Evolutionary conservation across 495 filamentous ascomycete genomes (phyloP).

Genomic region (Wilcoxina mikolae): DNA sequence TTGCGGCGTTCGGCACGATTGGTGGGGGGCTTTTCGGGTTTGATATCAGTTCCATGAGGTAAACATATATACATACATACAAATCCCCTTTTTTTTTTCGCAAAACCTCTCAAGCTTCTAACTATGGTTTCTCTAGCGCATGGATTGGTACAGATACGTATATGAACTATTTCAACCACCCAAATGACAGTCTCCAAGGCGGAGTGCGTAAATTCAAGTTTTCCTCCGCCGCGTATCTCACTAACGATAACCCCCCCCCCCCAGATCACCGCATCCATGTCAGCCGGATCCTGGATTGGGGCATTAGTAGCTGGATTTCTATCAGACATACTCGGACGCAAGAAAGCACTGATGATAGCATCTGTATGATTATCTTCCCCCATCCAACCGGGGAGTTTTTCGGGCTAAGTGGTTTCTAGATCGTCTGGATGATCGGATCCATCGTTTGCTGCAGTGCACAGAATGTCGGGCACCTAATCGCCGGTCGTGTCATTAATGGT

Average conservation of each 20-base stretch:
- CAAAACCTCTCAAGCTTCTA: no score
- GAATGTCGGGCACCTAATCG: constrained; percentile 58
- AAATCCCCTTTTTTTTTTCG: no score
- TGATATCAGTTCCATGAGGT: constrained; percentile 69
- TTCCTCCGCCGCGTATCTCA: no score
- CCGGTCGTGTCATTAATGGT: constrained; percentile 65
- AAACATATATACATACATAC: no score
- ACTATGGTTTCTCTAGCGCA: no score
- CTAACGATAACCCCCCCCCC: no score
- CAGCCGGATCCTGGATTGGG: constrained; percentile 60
- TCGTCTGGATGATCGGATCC: constrained; percentile 44
- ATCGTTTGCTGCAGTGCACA: constrained; percentile 56
- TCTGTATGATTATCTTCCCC: background rate
- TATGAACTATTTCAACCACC: constrained; percentile 49
- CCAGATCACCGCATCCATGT: constrained; percentile 54
- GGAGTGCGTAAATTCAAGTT: constrained; percentile 20
- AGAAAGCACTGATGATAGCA: constrained; percentile 32
- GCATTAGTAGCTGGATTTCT: constrained; percentile 51
- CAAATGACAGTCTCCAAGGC: constrained; percentile 24
- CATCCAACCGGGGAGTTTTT: background rate
- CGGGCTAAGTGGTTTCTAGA: background rate
- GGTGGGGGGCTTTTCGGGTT: constrained; percentile 74
- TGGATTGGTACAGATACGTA: constrained; percentile 50
- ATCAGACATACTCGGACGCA: constrained; percentile 53
- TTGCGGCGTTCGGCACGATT: constrained; percentile 40